Percentiles rank a stretch among this genome's conserved stretches.
These are phyloP conservation scores for Psilocybe mexicana DNA, from an alignment of 1,284 basidiomycete genomes.

Conservation along the genomic window DNA sequence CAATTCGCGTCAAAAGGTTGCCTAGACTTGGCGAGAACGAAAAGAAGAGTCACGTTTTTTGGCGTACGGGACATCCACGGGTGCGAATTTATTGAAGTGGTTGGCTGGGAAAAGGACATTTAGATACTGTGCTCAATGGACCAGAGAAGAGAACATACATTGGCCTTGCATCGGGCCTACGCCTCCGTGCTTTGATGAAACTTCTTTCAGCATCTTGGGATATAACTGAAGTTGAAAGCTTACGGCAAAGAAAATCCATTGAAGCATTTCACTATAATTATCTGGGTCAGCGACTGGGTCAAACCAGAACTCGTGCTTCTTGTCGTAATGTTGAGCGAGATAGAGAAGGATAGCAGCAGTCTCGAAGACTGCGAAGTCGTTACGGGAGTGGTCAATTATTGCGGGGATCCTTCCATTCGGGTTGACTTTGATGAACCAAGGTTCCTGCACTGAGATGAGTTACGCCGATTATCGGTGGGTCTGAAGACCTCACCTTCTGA, in stretches of 20 bases:
- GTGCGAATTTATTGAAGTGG: slow-evolving; percentile 57
- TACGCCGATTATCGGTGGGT: neutral
- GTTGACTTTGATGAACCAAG: slow-evolving; percentile 67
- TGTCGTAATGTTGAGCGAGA: slow-evolving; percentile 61
- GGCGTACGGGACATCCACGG: slow-evolving; percentile 67
- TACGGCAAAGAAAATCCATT: slow-evolving; percentile 81
- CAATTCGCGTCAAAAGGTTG: neutral
- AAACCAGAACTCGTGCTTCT: slow-evolving; percentile 57
- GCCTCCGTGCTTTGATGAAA: slow-evolving; percentile 55
- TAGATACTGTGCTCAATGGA: neutral
- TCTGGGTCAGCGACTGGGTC: slow-evolving; percentile 43
- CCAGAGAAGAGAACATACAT: slow-evolving; percentile 26
- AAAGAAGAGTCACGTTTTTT: slow-evolving; percentile 46
- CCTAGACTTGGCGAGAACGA: neutral
- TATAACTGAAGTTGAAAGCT: slow-evolving; percentile 21
- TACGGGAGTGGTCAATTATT: slow-evolving; percentile 50
- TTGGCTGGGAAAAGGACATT: slow-evolving; percentile 37
- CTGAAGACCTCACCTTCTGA: slow-evolving; percentile 32
- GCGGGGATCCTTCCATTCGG: slow-evolving; percentile 66
- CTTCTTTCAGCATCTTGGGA: neutral
- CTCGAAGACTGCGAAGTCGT: slow-evolving; percentile 67
- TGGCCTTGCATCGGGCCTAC: slow-evolving; percentile 79
- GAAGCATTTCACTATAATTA: slow-evolving; percentile 60
- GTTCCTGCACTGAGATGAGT: slow-evolving; percentile 32
- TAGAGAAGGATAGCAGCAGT: slow-evolving; percentile 68